Percentiles rank a stretch among this genome's conserved stretches.
Conservation (phyloP, 805 yeast species). For the Ogataea ganodermae region DNA sequence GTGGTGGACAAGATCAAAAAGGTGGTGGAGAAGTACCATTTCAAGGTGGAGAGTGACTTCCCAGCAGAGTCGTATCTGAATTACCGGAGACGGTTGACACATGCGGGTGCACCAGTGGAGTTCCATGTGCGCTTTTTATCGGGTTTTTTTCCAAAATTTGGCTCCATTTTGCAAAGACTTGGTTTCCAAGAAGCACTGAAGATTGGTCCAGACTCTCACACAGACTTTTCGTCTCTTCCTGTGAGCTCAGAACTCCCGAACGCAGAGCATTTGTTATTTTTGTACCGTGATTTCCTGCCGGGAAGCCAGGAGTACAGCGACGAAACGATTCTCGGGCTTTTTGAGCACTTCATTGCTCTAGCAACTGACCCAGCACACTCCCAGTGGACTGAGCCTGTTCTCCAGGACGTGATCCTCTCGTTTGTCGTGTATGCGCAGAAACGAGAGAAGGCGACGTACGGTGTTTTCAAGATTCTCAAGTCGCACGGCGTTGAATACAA, state of each 20-base stretch:
- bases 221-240: background rate
- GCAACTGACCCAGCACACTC: background rate
- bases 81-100: background rate
- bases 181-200: background rate
- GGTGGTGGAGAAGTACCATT: background rate
- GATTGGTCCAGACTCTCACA: background rate
- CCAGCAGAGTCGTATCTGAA: background rate
- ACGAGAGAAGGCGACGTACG: slow-evolving; percentile 3
- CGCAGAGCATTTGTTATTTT: background rate
- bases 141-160: slow-evolving; percentile 5
- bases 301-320: background rate
- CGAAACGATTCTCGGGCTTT: background rate
- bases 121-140: background rate
- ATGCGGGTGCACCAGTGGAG: background rate
- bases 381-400: background rate
- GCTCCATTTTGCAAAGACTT: background rate
- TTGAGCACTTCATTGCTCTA: background rate
- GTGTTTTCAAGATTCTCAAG: slow-evolving; percentile 7
- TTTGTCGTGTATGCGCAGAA: slow-evolving; percentile 3
- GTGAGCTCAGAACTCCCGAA: background rate
- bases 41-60: background rate
- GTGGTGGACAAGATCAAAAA: background rate
- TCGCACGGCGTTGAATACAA: slow-evolving; percentile 4
- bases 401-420: slow-evolving; percentile 1
- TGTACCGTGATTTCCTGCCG: background rate